phyloP scores from a whole-genome alignment of 2,329 filamentous ascomycete genomes.

The Colletotrichum salicis region DNA sequence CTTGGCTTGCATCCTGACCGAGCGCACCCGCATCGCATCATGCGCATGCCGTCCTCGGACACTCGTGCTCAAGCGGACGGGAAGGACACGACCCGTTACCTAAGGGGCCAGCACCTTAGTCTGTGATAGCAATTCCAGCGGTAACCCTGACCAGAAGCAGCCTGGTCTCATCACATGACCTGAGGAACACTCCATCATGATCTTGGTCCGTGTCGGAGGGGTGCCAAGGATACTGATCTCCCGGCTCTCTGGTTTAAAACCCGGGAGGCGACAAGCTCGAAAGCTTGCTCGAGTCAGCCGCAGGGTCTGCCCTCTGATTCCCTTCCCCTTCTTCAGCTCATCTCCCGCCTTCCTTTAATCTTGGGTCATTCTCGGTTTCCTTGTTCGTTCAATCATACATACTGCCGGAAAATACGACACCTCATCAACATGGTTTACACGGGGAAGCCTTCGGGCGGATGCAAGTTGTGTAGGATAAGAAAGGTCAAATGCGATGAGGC shows the following conservation, averaged over 20 bases:
- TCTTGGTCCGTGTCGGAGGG: conserved; percentile 22
- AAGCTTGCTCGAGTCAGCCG: conserved; percentile 21
- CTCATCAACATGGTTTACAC: conserved; percentile 38
- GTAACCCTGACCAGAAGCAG: background rate
- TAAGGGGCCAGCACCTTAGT: background rate
- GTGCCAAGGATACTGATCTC: background rate
- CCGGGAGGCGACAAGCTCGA: background rate
- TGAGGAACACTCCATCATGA: background rate
- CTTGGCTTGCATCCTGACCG: background rate
- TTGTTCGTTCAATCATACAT: background rate
- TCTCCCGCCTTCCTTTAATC: background rate
- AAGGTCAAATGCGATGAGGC: conserved; percentile 68
- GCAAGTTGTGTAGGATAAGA: conserved; percentile 55
- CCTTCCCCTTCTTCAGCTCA: background rate
- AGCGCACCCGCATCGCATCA: background rate
- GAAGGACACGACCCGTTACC: background rate
- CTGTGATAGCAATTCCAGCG: background rate
- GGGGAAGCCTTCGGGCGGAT: conserved; percentile 39
- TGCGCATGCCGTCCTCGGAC: conserved; percentile 2
- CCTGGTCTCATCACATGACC: background rate
- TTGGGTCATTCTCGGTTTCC: background rate
- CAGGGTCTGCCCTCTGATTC: background rate
- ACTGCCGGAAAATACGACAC: background rate
- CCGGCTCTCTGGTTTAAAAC: background rate
- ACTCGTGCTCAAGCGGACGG: background rate